Base-by-base conservation (phyloP, 2,329 filamentous ascomycete genomes). In the Thermoascus crustaceus region DNA sequence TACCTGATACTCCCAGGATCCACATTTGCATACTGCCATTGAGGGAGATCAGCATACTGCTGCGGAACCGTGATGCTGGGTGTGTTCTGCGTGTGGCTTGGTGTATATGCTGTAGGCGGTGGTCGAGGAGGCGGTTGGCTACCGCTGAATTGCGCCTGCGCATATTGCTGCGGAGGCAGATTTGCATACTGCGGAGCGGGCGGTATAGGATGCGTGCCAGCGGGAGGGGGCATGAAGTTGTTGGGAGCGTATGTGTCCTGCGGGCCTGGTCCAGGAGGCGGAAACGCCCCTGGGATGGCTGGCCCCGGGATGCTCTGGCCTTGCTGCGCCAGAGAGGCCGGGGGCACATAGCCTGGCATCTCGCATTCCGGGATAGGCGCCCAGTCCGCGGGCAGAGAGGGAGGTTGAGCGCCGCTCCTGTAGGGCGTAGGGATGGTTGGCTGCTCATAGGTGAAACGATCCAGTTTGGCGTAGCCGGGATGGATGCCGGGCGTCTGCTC, bases 321-420 rank as follows among this genome's bases (percentile, higher is more conserved):
- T n/a, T 43, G 42, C 17, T 21, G 22, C 13, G 45, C 43, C 25
- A 56, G 54, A 13, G 57, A 55, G 1, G 50, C 47, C 8, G 61
- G 61, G 20, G 63, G 61, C n/a, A 65, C 54, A 38, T 58, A 66
- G 1, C 58, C 61, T 9, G 62, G 60, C 16, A 56, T 56, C 44
- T 63, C 59, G 32, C 58, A 59, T 34, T 60, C 60, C 2, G 61
- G 60, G 7, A 65, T 48, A 13, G 59, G 44, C 13, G 57, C 55
- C 61, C 61, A 64, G 27, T 59, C 54, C 6, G 45, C 45, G 32
- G 38, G 48, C 3, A 44, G 38, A 13, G 38, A 27, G 7, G 48
- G 44, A 6, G 47, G 29, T 10, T 18, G 16, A 14, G 41, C 32
- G 8, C 43, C 32, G 17, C 34, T 41, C 44, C 10, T 45, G 41